A percentile compares a stretch with the other conserved stretches of the same genome.
Evolutionary conservation across 345 rosid genomes (phyloP).

Genomic region (Sisymbrium altissimum): DNA sequence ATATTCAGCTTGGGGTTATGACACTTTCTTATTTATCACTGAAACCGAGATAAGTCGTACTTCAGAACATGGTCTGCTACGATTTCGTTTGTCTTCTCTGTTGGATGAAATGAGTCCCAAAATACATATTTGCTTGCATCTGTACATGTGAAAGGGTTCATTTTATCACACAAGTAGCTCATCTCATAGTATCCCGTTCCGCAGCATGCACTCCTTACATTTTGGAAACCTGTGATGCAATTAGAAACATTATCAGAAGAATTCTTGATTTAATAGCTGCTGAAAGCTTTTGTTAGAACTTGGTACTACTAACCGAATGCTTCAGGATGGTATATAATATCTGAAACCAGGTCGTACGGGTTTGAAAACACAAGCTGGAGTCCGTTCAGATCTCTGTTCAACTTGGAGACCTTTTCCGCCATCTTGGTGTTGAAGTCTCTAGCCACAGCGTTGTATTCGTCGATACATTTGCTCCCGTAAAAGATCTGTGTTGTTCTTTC

Average conservation of each 20-base stretch:
- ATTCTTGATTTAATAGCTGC: neutral
- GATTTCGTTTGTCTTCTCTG: conserved; percentile 54
- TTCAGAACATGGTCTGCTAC: conserved; percentile 42
- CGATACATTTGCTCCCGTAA: conserved; percentile 42
- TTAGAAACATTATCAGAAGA: neutral
- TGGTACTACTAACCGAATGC: conserved; percentile 55
- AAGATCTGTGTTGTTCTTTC: conserved; percentile 65
- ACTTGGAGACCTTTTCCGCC: conserved; percentile 22
- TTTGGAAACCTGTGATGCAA: conserved; percentile 48
- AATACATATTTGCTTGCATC: conserved; percentile 56
- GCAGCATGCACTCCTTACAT: conserved; percentile 56
- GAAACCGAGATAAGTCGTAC: conserved; percentile 39
- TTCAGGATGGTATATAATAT: conserved; percentile 51
- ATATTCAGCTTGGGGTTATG: neutral
- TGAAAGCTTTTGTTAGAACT: neutral
- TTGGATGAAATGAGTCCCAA: conserved; percentile 73
- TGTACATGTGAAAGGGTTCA: conserved; percentile 55
- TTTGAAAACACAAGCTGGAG: conserved; percentile 44
- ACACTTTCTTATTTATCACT: conserved; percentile 23
- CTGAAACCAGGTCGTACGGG: conserved; percentile 41
- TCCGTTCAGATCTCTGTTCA: conserved; percentile 51
- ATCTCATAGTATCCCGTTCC: conserved; percentile 68
- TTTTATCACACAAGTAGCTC: conserved; percentile 53
- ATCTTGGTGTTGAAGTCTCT: conserved; percentile 55
- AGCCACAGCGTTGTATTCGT: conserved; percentile 65